These are phyloP conservation scores for Suillus fuscotomentosus DNA, from an alignment of 768 basidiomycete species.

Conservation along the genomic window DNA sequence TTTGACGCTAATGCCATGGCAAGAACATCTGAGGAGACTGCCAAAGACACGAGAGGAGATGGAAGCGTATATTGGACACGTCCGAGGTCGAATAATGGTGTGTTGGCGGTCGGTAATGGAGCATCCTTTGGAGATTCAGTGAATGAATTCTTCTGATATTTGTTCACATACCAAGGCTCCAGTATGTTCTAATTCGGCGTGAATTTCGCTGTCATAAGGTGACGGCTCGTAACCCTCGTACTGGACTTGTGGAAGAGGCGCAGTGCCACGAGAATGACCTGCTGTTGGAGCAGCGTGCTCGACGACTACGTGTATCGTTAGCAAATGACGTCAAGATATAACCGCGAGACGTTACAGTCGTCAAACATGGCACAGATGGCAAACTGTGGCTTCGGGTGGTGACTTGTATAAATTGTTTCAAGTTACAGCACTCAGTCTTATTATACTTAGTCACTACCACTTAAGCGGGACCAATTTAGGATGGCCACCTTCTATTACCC, in stretches of 20 bases:
- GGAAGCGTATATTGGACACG: constrained; percentile 88
- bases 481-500: background rate
- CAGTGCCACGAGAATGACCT: constrained; percentile 31
- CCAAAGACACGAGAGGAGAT: constrained; percentile 78
- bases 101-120: constrained; percentile 29
- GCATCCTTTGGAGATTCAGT: constrained; percentile 28
- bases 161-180: constrained; percentile 15
- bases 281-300: constrained; percentile 69
- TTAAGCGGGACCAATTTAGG: background rate
- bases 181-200: constrained; percentile 41
- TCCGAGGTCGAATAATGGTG: constrained; percentile 78
- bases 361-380: constrained; percentile 47
- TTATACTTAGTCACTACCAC: background rate
- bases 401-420: background rate
- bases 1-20: constrained; percentile 82
- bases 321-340: constrained; percentile 6
- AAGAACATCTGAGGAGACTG: constrained; percentile 83
- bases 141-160: background rate
- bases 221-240: constrained; percentile 90
- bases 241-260: constrained; percentile 56
- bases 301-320: constrained; percentile 57
- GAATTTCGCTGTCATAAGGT: constrained; percentile 48
- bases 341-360: constrained; percentile 42
- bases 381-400: background rate
- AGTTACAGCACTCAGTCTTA: background rate